Evolutionary conservation across 441 rosid species (phyloP).

Genomic region (Erysimum pusillum): DNA sequence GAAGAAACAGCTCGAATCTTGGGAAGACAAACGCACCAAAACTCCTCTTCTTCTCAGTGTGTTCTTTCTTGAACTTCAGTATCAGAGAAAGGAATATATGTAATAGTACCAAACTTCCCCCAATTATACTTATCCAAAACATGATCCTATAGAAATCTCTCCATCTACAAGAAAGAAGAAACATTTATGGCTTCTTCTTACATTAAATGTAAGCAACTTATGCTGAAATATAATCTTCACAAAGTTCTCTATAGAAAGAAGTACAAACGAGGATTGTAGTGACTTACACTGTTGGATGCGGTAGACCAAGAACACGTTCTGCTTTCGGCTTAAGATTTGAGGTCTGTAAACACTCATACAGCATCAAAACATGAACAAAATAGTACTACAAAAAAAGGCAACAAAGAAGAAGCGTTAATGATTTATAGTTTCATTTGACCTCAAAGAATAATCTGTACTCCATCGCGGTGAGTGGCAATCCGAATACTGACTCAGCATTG

Average conservation of each 20-base stretch:
- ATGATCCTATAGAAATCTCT: conserved; percentile 79
- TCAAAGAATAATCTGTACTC: conserved; percentile 82
- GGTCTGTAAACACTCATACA: conserved; percentile 58
- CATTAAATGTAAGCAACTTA: not conserved
- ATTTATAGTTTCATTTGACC: conserved; percentile 52
- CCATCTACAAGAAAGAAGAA: conserved; percentile 67
- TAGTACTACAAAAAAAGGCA: not conserved
- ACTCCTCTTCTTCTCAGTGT: conserved; percentile 52
- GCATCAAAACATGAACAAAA: conserved; percentile 22
- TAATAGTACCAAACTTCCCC: conserved; percentile 67
- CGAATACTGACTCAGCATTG: conserved; percentile 59
- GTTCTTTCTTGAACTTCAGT: conserved; percentile 62
- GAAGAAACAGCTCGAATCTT: conserved; percentile 83
- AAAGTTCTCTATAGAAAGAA: not conserved
- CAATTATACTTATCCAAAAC: conserved; percentile 85
- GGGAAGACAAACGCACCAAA: conserved; percentile 82
- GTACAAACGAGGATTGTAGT: conserved; percentile 19
- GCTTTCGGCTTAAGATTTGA: conserved; percentile 75
- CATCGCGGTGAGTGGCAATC: conserved; percentile 75
- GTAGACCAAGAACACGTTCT: conserved; percentile 61
- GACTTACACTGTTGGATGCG: conserved; percentile 69
- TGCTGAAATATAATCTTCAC: not conserved
- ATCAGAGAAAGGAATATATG: conserved; percentile 64
- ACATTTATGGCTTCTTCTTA: conserved; percentile 18
- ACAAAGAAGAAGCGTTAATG: not conserved